Evolutionary conservation across 2,329 filamentous ascomycete genomes (phyloP).

Genomic region (Aspergillus novofumigatus): DNA sequence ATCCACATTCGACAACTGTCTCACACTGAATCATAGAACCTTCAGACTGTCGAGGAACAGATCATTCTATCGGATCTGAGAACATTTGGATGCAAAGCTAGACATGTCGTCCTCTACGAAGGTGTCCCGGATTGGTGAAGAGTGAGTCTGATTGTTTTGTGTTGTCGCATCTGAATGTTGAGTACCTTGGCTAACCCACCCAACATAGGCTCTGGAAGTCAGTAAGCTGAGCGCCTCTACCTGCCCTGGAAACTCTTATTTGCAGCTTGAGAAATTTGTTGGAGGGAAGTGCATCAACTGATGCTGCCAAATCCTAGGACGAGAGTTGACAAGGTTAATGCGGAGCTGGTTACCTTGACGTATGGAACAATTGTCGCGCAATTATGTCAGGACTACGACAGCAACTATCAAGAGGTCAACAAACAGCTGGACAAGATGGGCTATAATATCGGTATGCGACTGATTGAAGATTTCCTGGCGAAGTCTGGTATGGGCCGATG

Average conservation of each 20-base stretch:
- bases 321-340: constrained; percentile 95
- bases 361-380: constrained; percentile 97
- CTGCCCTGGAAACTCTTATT: background rate
- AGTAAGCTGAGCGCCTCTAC: constrained; percentile 39
- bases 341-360: constrained; percentile 92
- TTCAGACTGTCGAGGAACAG: background rate
- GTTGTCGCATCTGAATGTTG: background rate
- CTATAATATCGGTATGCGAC: constrained; percentile 91
- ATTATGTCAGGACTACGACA: constrained; percentile 92
- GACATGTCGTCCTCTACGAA: constrained; percentile 58
- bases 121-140: constrained; percentile 67
- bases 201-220: constrained; percentile 82
- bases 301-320: constrained; percentile 55
- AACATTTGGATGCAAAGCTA: constrained; percentile 22
- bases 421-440: constrained; percentile 98
- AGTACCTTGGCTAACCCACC: constrained; percentile 29
- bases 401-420: constrained; percentile 92
- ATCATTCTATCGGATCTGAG: constrained; percentile 6
- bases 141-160: constrained; percentile 50
- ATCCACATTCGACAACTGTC: constrained; percentile 6
- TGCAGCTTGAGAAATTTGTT: background rate
- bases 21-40: background rate
- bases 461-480: constrained; percentile 96
- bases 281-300: constrained; percentile 7
- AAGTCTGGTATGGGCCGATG: constrained; percentile 90